Evolutionary conservation across 2,329 filamentous ascomycete genomes (phyloP), one percentile per base, ranked within the genome.

Genomic region (Penicillium hesseltinei): DNA sequence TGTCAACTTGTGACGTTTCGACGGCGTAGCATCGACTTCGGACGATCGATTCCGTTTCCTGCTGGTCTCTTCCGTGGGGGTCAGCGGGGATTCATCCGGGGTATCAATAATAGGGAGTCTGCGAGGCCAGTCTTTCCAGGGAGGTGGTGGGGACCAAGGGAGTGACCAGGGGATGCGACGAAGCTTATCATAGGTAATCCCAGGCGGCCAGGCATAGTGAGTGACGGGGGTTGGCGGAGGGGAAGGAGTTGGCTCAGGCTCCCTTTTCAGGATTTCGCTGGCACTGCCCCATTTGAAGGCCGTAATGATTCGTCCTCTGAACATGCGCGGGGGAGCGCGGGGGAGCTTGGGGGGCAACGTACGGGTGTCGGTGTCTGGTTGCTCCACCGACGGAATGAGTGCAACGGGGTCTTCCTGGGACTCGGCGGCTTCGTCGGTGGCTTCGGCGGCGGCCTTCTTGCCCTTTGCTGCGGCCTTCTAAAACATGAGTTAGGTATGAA

Each of bases 1-100:
- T 27, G 50, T 33, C n/a, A 46, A 33, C 33, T 54, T 49, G 39
- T 55, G 42, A 17, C 54, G 49, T 40, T 56, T 56, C 13, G 25
- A 33, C 4, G 31, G 11, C 9, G 53, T 25, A 6, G 19, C 8
- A 3, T 56, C 46, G 6, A 51, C 38, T 44, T 56, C 46, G n/a
- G 38, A n/a, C 6, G 2, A 13, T 51, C 53, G 29, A 25, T 19
- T 51, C 8, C 53, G 53, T 56, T 56, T 56, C 38, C 53, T 51
- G 27, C 40, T 45, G 17, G 21, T 21, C 19, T 52, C 50, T 52
- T 52, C 21, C 31, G 15, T 35, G 39, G 21, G n/a, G 39, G 29
- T 52, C 38, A 52, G 50, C 23, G 2, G 17, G 46, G 39, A 11
- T 56, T 43, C 53, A 56, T 56, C 53, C 19, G 2, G 29, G 38